Evolutionary conservation across 163 green algal genomes (phyloP), one percentile per base, ranked within the genome.

Genomic region (Scenedesmus sp.): DNA sequence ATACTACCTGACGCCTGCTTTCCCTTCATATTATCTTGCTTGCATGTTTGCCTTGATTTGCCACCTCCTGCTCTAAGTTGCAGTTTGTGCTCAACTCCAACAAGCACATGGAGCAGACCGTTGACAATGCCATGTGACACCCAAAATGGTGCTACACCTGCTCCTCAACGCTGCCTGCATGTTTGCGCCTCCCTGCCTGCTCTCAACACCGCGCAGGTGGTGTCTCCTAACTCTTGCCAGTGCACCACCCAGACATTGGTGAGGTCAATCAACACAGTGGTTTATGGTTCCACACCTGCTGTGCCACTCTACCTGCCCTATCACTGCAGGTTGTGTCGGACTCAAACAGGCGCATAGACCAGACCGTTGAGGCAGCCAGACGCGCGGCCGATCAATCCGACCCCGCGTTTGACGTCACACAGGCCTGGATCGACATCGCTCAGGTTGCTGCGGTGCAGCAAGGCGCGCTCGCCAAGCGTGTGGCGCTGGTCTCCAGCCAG

Each of bases 381-480:
- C 43, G 30, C 49, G 73, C 61, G 3, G 78, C 42, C 53, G 33
- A 37, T 15, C 18, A 42, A 22, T 42, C 12, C 53, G 51, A 65
- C 61, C 2, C 26, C 84, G 18, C 4, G 51, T 91, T 85, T 40
- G 73, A 86, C 44, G 53, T 42, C 0, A 16, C 70, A 26, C 3
- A 30, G 2, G 86, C 86, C 0, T 42, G 86, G 22, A 20, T 42
- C 13, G 30, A 86, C 68, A 91, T 91, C 49, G 24, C 35, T 35
- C 20, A 73, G 22, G 73, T 91, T 1, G 73, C 86, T 22, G 86
- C 86, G 30, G 86, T 91, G 73, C 76, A 85, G 73, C 86, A 91
- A 40, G 49, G 16, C 3, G 73, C 18, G 0, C 40, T 91, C 7
- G 86, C 76, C 0, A 30, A 65, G 42, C 61, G 46, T 6, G 84